A percentile compares a stretch with the other conserved stretches of the same genome.
phyloP scores from a whole-genome alignment of 2,329 filamentous ascomycete species.

The Talaromyces sp. region DNA sequence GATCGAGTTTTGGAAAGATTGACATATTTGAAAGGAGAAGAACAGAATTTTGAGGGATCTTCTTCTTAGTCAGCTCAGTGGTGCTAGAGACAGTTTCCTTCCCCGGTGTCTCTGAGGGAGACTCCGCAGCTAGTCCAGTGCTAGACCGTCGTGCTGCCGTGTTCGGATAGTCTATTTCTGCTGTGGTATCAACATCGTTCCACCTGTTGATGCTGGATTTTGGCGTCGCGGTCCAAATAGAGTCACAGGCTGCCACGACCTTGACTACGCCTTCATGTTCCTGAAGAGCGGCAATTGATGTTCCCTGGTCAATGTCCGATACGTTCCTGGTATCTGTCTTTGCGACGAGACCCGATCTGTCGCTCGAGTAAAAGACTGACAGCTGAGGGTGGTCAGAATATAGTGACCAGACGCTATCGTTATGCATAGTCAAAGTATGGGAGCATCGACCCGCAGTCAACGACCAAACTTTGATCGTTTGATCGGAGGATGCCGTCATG shows the following conservation, averaged over 20 bases:
- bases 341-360: constrained; percentile 87
- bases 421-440: constrained; percentile 98
- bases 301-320: constrained; percentile 76
- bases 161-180: constrained; percentile 57
- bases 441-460: constrained; percentile 92
- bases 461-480: constrained; percentile 98
- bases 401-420: constrained; percentile 94
- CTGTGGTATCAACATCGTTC: constrained; percentile 77
- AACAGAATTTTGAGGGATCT: constrained; percentile 73
- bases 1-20: constrained; percentile 62
- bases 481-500: constrained; percentile 90
- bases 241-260: constrained; percentile 62
- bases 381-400: constrained; percentile 84
- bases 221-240: constrained; percentile 86
- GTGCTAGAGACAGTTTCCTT: constrained; percentile 31
- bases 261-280: constrained; percentile 73
- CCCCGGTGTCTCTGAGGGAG: constrained; percentile 30
- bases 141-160: constrained; percentile 51
- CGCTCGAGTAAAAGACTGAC: constrained; percentile 89
- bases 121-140: constrained; percentile 49
- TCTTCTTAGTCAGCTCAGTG: constrained; percentile 44
- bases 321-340: constrained; percentile 86
- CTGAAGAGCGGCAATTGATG: constrained; percentile 86
- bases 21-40: constrained; percentile 82
- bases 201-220: constrained; percentile 91